These are phyloP conservation scores for Chytriomyces sp. DNA, from an alignment of 192 early-diverging fungal genomes.

Conservation along the genomic window DNA sequence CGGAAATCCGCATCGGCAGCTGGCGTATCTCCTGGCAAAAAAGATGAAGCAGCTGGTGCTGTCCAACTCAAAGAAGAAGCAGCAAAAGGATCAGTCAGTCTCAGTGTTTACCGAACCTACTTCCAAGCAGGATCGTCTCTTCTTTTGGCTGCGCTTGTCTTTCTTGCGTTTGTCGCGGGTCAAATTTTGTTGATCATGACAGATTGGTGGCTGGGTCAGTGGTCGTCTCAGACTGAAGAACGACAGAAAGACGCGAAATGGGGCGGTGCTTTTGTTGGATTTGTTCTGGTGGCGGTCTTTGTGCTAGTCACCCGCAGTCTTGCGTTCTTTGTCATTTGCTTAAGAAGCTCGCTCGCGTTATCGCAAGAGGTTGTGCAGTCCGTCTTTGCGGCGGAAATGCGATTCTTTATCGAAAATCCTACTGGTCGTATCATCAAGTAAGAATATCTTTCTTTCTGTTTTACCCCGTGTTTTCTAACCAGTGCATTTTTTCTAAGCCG, in stretches of 20 bases:
- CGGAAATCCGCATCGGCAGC: no score
- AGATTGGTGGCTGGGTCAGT: conserved; percentile 66
- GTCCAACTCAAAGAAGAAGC: conserved; percentile 18
- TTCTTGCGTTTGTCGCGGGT: conserved; percentile 43
- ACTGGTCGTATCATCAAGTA: conserved; percentile 69
- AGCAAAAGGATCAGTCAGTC: conserved; percentile 41
- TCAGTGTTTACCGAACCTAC: conserved; percentile 46
- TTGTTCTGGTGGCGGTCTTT: conserved; percentile 53
- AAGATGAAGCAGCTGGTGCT: not conserved
- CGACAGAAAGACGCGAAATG: conserved; percentile 52
- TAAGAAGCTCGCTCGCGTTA: conserved; percentile 41
- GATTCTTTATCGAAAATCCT: conserved; percentile 66
- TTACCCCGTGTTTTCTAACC: not conserved
- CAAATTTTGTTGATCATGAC: conserved; percentile 46
- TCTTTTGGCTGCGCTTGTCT: conserved; percentile 27
- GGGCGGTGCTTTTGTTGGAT: conserved; percentile 47
- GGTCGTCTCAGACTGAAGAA: conserved; percentile 47
- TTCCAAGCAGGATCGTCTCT: conserved; percentile 43
- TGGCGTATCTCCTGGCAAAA: not conserved
- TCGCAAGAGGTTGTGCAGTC: conserved; percentile 49
- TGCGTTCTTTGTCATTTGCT: conserved; percentile 59
- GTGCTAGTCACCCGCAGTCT: conserved; percentile 55
- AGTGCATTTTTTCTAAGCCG: conserved; percentile 20
- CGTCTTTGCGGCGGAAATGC: conserved; percentile 61
- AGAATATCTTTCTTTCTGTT: conserved; percentile 40